Conservation (phyloP, 306 rosid genomes). For the Casuarina equisetifolia region DNA sequence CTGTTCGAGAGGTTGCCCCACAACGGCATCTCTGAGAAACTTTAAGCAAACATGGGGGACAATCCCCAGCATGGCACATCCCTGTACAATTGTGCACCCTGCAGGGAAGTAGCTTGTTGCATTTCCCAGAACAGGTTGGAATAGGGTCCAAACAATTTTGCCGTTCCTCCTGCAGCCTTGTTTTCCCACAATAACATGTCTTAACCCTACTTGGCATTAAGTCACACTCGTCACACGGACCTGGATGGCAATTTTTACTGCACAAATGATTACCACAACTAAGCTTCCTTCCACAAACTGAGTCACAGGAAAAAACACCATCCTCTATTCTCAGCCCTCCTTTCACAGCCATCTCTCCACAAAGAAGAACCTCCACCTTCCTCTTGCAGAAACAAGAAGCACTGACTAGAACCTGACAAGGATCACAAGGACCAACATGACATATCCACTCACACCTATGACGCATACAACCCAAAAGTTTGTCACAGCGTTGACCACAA, state of each 20-base stretch:
- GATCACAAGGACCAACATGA: conserved; percentile 85
- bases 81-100: conserved; percentile 62
- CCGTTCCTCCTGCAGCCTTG: conserved; percentile 64
- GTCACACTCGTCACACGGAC: conserved; percentile 65
- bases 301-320: conserved; percentile 76
- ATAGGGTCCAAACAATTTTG: conserved; percentile 76
- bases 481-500: conserved; percentile 80
- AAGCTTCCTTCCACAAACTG: conserved; percentile 60
- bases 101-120: conserved; percentile 65
- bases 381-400: conserved; percentile 85
- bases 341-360: conserved; percentile 75
- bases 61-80: conserved; percentile 73
- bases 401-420: conserved; percentile 57
- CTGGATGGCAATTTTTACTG: conserved; percentile 73
- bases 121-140: conserved; percentile 74
- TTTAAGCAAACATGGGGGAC: conserved; percentile 69
- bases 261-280: conserved; percentile 78
- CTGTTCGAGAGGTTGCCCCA: conserved; percentile 61
- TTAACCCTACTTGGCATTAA: conserved; percentile 61
- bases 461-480: conserved; percentile 75
- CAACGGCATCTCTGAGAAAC: conserved; percentile 85
- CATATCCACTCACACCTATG: conserved; percentile 65
- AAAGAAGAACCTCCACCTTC: conserved; percentile 53
- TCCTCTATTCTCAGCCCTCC: conserved; percentile 64
- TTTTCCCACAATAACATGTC: conserved; percentile 86